A percentile compares a stretch with the other conserved stretches of the same genome.
phyloP scores from a whole-genome alignment of 345 rosid genomes.

The Eucalyptus sideroxylon region DNA sequence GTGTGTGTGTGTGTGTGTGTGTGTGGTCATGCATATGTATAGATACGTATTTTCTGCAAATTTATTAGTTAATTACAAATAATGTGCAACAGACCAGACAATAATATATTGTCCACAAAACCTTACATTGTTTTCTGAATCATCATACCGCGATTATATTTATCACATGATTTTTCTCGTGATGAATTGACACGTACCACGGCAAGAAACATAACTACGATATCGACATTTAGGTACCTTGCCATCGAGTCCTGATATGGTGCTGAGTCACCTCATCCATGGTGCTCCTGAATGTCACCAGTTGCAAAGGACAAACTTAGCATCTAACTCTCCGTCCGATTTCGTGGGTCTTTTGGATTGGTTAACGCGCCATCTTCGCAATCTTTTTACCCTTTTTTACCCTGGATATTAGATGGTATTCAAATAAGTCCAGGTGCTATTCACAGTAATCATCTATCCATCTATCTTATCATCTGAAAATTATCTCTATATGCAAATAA shows the following conservation, averaged over 20 bases:
- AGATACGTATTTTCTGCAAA: neutral
- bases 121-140: neutral
- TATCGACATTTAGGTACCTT: neutral
- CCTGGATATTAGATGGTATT: neutral
- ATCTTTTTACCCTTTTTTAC: neutral
- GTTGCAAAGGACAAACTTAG: neutral
- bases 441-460: neutral
- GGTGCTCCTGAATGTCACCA: neutral
- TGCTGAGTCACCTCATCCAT: neutral
- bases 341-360: neutral
- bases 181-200: neutral
- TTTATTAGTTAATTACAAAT: neutral
- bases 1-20: too few species aligned
- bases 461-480: neutral
- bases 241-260: neutral
- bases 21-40: neutral
- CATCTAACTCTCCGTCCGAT: neutral
- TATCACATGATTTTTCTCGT: neutral
- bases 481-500: neutral
- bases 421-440: neutral
- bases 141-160: neutral
- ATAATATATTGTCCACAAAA: neutral
- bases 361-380: neutral
- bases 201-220: neutral
- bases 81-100: neutral